Evolutionary conservation across 441 rosid species (phyloP), one percentile per base, ranked within the genome.

Genomic region (Gossypium schwendimanii): DNA sequence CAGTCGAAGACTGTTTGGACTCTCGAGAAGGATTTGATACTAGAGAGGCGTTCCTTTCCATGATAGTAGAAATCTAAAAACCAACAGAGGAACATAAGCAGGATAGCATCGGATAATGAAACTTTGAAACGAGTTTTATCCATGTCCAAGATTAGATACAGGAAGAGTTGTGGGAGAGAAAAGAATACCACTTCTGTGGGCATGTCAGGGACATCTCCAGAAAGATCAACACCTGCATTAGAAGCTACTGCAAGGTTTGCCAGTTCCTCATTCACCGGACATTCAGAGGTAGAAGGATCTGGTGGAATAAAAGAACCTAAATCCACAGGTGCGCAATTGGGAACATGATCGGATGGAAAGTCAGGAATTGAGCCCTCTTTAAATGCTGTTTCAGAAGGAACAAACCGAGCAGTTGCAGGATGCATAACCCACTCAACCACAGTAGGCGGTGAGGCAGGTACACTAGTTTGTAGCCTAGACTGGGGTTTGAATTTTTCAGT

Each of bases 401-500:
- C 60, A 69, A 57, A 70, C 14, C 53, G 73, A 31, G 59, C 18
- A 60, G 77, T 75, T 47, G 69, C 70, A 36, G 72, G 65, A 63
- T 64, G 63, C 68, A 73, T 72, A 61, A 73, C 76, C 71, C 77
- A 73, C 47, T 75, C 82, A 78, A 73, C 64, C 15, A 54, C 75
- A 71, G 69, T 80, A 57, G 75, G 72, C 33, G 54, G 69, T 58
- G 76, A 44, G 18, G 58, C 20, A 67, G 63, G 28, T 45, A 17
- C 39, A 67, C 61, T 44, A 63, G 69, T 71, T 59, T 23, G 83
- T 64, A 79, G 70, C 79, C 82, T 76, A 36, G 81, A 82, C 73
- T 84, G 81, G 71, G 94, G 86, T 75, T 81, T 81, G 65, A 79
- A 76, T 78, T 88, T 84, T 73, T 86, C 84, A 71, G 73, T 62